Conservation (phyloP, 805 yeast species). For the Lipomyces orientalis region DNA sequence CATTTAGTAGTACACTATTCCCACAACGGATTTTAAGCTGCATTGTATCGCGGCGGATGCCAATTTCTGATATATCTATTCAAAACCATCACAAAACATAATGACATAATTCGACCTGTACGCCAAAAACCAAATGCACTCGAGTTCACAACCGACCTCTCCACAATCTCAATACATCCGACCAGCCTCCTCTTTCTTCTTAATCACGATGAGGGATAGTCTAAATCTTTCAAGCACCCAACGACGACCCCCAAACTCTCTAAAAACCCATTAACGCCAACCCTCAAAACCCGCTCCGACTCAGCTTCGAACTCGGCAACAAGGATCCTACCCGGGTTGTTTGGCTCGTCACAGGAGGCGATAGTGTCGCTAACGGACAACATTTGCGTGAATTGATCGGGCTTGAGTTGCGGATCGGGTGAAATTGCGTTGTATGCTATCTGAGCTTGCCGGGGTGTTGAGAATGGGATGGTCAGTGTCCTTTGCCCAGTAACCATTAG, state of each 20-base stretch:
- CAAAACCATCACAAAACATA: too few relatives aligned
- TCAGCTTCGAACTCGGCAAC: constrained; percentile 60
- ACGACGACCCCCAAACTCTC: constrained; percentile 77
- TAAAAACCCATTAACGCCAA: constrained; percentile 79
- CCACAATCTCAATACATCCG: neutral
- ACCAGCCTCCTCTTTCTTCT: neutral
- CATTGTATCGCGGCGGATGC: neutral
- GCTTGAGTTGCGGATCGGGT: constrained; percentile 84
- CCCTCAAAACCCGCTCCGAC: constrained; percentile 78
- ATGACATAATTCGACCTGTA: too few relatives aligned
- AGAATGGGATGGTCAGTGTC: constrained; percentile 67
- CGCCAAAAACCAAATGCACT: too few relatives aligned
- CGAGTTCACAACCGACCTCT: neutral
- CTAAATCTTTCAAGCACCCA: constrained; percentile 80
- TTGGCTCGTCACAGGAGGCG: neutral
- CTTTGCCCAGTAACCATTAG: constrained; percentile 38
- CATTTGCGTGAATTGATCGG: constrained; percentile 62
- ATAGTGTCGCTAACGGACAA: constrained; percentile 45
- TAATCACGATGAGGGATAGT: constrained; percentile 1
- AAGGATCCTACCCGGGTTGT: constrained; percentile 42
- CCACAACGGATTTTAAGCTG: neutral
- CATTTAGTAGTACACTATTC: too few relatives aligned
- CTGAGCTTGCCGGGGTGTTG: constrained; percentile 59
- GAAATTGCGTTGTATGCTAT: constrained; percentile 65
- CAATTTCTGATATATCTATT: neutral